Evolutionary conservation across 768 basidiomycete genomes (phyloP).

Genomic region (Galerina sulciceps): DNA sequence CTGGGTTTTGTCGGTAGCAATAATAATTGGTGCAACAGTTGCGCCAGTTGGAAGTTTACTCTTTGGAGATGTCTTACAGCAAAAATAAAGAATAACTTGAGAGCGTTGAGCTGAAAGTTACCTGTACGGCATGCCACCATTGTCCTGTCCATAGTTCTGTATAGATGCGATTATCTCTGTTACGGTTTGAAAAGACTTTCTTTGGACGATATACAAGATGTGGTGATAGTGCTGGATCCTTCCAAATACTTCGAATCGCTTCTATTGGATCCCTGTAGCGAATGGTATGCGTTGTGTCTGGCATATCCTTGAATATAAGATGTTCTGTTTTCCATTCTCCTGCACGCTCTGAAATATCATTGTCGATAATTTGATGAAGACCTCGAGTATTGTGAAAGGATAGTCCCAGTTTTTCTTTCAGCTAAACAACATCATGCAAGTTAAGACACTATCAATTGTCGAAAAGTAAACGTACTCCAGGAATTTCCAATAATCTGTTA

Average conservation of each 20-base stretch:
- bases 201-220: slow-evolving; percentile 27
- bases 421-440: slow-evolving; percentile 1
- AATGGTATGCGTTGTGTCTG: slow-evolving; percentile 15
- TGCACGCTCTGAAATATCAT: slow-evolving; percentile 20
- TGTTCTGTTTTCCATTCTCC: slow-evolving; percentile 21
- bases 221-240: slow-evolving; percentile 29
- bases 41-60: slow-evolving; percentile 21
- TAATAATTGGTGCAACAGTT: slow-evolving; percentile 37
- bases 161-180: slow-evolving; percentile 22
- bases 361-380: slow-evolving; percentile 25
- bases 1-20: slow-evolving; percentile 39
- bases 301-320: slow-evolving; percentile 23
- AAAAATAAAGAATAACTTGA: not conserved
- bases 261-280: slow-evolving; percentile 28
- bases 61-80: not conserved
- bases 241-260: slow-evolving; percentile 28
- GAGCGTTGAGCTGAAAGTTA: too few relatives aligned
- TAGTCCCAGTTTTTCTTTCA: slow-evolving; percentile 26
- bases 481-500: not conserved
- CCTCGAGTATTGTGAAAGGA: slow-evolving; percentile 23
- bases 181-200: slow-evolving; percentile 22
- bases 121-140: slow-evolving; percentile 41
- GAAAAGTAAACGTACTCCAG: not conserved
- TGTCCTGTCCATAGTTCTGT: slow-evolving; percentile 39
- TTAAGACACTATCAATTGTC: not conserved